Evolutionary conservation across 352 stramenopile species (phyloP), one percentile per base, ranked within the genome.

Genomic region (Halophytophthora polymorphica): DNA sequence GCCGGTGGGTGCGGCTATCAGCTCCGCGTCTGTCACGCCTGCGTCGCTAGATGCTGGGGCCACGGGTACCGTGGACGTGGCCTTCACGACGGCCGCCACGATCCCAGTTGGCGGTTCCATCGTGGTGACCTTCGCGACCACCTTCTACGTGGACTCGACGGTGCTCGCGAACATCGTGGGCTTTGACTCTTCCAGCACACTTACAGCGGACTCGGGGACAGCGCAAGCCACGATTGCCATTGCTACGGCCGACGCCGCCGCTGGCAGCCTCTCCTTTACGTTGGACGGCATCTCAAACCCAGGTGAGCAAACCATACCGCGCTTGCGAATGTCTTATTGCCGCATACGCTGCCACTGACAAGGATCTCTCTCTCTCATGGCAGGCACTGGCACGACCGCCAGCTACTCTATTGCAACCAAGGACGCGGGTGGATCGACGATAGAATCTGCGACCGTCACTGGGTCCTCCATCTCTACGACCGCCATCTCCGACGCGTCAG

Each of bases 231-330:
- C 61, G 0, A 54, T 86, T 56, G 77, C 69, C 3, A 61, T 88
- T 50, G 48, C 33, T 1, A 53, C 43, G 4, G 53, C 50, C 1
- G 39, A 58, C 2, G 50, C 69, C 28, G 10, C 25, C 3, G 25
- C 59, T 18, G 76, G 66, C 13, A 28, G 18, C 5, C 52, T 86
- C 45, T 56, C 53, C 11, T 88, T 90, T 50, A 66, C 61, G 0
- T 43, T 86, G 22, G 61, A 74, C 19, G 65, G 61, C n/a, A 77
- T 90, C 53, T 71, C 67, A 1, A 83, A 83, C 58, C 73, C 76
- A 73, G 77, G 77, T 76, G 36, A 12, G 17, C n/a, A 37, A 18
- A 21, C 23, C 23, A 1, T 7, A n/a, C 4, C 5, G 17, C 6
- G 43, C 6, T 17, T 37, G 13, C 12, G n/a, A 34, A 22, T 38